Evolutionary conservation across 1,284 basidiomycete genomes (phyloP).

Genomic region (Malassezia cuniculi): DNA sequence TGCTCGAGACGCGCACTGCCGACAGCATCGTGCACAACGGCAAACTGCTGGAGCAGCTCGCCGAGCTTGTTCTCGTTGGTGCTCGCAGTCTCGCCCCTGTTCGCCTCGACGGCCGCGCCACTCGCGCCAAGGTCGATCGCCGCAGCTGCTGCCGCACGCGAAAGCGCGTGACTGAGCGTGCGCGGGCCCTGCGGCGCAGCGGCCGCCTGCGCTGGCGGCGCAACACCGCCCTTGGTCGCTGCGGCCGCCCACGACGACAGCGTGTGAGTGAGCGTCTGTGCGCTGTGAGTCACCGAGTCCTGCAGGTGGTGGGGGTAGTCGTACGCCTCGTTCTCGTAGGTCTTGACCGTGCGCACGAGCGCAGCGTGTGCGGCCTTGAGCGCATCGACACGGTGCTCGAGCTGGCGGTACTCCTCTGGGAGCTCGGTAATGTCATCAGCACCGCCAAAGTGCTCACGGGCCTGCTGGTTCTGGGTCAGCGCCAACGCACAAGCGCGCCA

Average conservation of each 20-base stretch:
- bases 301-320: constrained; percentile 47
- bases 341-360: constrained; percentile 54
- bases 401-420: constrained; percentile 74
- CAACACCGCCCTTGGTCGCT: constrained; percentile 59
- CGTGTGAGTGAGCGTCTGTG: constrained; percentile 56
- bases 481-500: constrained; percentile 52
- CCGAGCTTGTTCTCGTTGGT: constrained; percentile 46
- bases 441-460: constrained; percentile 68
- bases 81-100: constrained; percentile 7
- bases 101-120: constrained; percentile 16
- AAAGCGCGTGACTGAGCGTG: constrained; percentile 86
- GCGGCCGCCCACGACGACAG: constrained; percentile 72
- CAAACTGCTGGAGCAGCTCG: constrained; percentile 65
- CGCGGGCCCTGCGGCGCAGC: constrained; percentile 50
- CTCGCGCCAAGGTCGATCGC: constrained; percentile 50
- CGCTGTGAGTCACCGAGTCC: constrained; percentile 50
- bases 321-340: constrained; percentile 39
- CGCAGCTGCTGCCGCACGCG: constrained; percentile 63
- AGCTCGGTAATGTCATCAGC: constrained; percentile 82
- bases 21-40: constrained; percentile 72
- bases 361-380: constrained; percentile 61
- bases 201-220: constrained; percentile 57
- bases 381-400: constrained; percentile 86
- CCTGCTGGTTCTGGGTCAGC: constrained; percentile 55
- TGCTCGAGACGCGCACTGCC: constrained; percentile 71